These are phyloP conservation scores for Irpex lacteus DNA, from an alignment of 1,284 basidiomycete species.

Conservation along the genomic window DNA sequence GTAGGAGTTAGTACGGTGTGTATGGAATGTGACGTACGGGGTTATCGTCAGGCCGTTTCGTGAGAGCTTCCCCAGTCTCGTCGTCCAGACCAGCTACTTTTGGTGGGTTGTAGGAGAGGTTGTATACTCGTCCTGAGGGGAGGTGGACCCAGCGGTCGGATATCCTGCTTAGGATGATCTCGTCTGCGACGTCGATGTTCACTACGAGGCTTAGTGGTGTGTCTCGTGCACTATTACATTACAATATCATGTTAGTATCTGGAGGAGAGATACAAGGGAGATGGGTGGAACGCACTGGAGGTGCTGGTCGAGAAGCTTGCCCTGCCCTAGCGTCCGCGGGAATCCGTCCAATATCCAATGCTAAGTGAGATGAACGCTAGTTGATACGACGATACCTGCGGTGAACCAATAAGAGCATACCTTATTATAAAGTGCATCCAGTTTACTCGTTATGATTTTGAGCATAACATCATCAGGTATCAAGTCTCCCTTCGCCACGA, in stretches of 20 bases:
- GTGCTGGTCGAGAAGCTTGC: constrained; percentile 77
- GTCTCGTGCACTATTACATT: constrained; percentile 43
- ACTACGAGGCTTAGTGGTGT: constrained; percentile 82
- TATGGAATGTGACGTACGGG: constrained; percentile 55
- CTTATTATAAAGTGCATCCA: constrained; percentile 66
- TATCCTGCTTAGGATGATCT: constrained; percentile 87
- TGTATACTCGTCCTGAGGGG: constrained; percentile 93
- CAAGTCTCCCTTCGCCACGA: constrained; percentile 74
- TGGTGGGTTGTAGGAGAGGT: constrained; percentile 88
- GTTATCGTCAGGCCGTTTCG: constrained; percentile 90
- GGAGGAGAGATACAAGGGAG: not conserved
- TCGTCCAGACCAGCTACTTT: constrained; percentile 88
- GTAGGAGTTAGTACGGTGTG: not conserved
- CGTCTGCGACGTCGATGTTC: constrained; percentile 90
- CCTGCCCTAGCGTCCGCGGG: constrained; percentile 90
- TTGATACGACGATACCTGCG: too few relatives aligned
- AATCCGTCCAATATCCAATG: constrained; percentile 98
- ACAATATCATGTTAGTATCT: not conserved
- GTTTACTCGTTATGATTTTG: constrained; percentile 67
- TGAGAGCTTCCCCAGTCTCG: constrained; percentile 87
- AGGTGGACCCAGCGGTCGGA: constrained; percentile 94
- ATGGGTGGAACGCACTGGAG: constrained; percentile 47
- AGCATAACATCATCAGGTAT: constrained; percentile 80
- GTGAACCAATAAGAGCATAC: constrained; percentile 38
- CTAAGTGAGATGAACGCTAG: constrained; percentile 34